Conservation (phyloP, 2,329 filamentous ascomycete genomes). For the Fusarium hostae region DNA sequence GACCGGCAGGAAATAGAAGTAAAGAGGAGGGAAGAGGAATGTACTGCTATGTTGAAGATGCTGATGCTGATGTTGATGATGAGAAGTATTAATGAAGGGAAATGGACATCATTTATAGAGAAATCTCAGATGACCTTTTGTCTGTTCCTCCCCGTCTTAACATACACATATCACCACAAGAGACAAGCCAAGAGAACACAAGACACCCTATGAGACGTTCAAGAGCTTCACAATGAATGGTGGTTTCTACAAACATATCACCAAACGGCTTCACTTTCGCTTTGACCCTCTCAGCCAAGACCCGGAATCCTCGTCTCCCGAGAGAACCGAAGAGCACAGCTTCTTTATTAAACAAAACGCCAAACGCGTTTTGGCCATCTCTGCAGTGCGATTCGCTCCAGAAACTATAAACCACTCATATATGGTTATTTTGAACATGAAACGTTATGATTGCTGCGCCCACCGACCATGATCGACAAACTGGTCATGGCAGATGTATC, state of each 20-base stretch:
- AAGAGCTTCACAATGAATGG: neutral
- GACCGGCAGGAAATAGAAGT: constrained; percentile 7
- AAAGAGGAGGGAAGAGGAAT: neutral
- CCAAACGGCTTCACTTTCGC: constrained; percentile 38
- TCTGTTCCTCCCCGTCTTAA: fast-evolving
- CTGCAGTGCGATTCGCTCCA: neutral
- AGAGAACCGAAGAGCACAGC: constrained; percentile 3
- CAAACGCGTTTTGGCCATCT: neutral
- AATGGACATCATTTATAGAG: neutral
- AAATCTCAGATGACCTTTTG: neutral
- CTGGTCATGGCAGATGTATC: neutral
- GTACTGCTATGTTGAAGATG: neutral
- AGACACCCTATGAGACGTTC: neutral
- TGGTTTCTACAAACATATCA: neutral
- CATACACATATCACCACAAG: neutral
- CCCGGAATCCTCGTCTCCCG: constrained; percentile 12
- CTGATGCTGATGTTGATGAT: constrained; percentile 5
- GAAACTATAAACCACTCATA: neutral
- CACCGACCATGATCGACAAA: neutral
- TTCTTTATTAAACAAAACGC: constrained; percentile 10
- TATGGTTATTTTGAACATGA: neutral
- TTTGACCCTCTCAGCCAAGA: constrained; percentile 43
- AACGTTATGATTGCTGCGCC: neutral
- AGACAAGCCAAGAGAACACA: neutral
- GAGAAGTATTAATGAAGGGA: neutral